phyloP scores from a whole-genome alignment of 352 stramenopile genomes.

The Phytophthora melonis region DNA sequence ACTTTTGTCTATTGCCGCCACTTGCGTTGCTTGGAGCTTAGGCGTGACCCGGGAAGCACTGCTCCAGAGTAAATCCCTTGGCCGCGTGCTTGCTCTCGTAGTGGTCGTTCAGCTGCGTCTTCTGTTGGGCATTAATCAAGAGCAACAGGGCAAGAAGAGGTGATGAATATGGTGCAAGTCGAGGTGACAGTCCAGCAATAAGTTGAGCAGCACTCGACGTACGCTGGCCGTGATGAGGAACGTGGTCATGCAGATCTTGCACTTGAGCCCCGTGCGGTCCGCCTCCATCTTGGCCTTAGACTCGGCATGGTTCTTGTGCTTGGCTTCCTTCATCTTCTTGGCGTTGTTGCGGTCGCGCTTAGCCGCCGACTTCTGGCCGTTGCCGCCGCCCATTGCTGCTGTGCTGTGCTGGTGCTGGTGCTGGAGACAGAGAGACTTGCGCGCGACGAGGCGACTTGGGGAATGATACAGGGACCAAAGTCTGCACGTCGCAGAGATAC shows the following conservation, averaged over 20 bases:
- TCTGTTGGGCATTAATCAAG: constrained; percentile 37
- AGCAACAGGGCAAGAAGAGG: not conserved
- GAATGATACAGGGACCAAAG: constrained; percentile 21
- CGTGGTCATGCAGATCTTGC: constrained; percentile 90
- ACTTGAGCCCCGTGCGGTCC: constrained; percentile 84
- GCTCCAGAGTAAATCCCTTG: constrained; percentile 81
- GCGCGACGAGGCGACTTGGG: constrained; percentile 25
- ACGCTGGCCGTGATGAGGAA: constrained; percentile 89
- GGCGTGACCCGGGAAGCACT: constrained; percentile 70
- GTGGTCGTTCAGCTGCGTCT: constrained; percentile 80
- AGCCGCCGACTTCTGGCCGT: constrained; percentile 83
- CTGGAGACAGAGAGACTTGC: constrained; percentile 15
- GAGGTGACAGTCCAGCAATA: not conserved
- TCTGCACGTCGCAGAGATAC: constrained; percentile 11
- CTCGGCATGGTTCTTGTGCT: constrained; percentile 81
- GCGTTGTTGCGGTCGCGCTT: constrained; percentile 86
- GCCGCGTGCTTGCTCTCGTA: constrained; percentile 82
- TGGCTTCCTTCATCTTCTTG: constrained; percentile 89
- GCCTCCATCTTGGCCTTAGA: constrained; percentile 87
- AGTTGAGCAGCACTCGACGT: constrained; percentile 31
- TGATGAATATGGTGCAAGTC: constrained; percentile 18
- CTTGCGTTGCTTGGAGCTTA: constrained; percentile 8
- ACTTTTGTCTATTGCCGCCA: constrained; percentile 26
- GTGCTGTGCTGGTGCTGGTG: constrained; percentile 4
- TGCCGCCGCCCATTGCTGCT: constrained; percentile 76